Base-by-base conservation (phyloP, 2,329 filamentous ascomycete species). In the Colletotrichum destructivum region DNA sequence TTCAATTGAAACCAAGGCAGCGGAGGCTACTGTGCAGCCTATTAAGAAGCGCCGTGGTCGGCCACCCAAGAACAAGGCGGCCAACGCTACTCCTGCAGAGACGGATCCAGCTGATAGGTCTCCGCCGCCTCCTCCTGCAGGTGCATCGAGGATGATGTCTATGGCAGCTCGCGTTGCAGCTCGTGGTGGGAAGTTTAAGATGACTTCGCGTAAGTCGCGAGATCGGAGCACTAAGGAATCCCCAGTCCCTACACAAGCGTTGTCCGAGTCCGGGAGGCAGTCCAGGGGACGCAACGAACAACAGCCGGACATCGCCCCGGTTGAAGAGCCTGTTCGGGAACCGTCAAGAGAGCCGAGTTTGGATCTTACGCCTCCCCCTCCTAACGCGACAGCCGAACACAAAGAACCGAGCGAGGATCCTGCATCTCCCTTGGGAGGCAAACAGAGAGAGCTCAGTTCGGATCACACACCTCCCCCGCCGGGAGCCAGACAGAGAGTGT, bases 81-180 rank as follows among this genome's bases (percentile, higher is more conserved):
- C 56, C 15, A 21, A 13, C 11, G 13, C 26, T 42, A n/a, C 38
- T 11, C 38, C 40, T 49, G 56, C 44, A 35, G 62, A 57, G 26
- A 49, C 55, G 15, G 60, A 52, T 40, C 49, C 47, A 2, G 52
- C 42, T 21, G 69, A 72, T n/a, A 73, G 65, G 21, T 55, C 70
- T 8, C 70, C 63, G 31, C 67, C 68, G 11, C 52, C 66, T 12
- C 66, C 72, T 40, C 49, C 59, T 23, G 23, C 66, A 40, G 71
- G 59, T 42, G 67, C 61, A 18, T 38, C 52, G 16, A 42, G 26
- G 13, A 84, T 87, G 59, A 81, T 90, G 81, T 90, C 88, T 7
- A 86, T 90, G 85, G 84, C 85, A 47, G 88, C 90, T 75, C 84
- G 87, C n/a, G 86, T 89, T 83, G 87, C 84, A 44, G 80, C 88